Base-by-base conservation (phyloP, 768 basidiomycete genomes). In the Chalciporus pseudorubinellus region DNA sequence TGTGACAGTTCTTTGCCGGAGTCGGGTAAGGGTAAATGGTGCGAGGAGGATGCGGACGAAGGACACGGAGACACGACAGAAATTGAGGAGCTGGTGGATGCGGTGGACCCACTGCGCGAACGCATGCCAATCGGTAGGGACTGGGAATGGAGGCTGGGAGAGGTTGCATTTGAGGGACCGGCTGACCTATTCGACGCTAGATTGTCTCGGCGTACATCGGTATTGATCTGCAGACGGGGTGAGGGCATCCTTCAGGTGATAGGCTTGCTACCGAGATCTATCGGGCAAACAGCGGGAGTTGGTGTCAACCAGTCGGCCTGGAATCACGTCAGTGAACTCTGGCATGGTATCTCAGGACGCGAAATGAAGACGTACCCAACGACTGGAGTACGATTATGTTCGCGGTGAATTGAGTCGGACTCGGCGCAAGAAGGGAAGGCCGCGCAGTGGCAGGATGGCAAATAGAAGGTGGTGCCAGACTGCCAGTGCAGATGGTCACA, bases 41-140 rank as follows among this genome's bases (percentile, higher is more conserved):
- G 81, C 3, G 79, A 73, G 3, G 78, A 72, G 2, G 74, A 75
- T 11, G 68, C 74, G 54, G 82, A 81, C n/a, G 63, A 81, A 12
- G 81, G 74, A 36, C 70, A 69, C 4, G 82, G 83, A 18, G 83
- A 82, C 41, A 79, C 69, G 46, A 80, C 72, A 16, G 83, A 82
- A 33, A 81, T 61, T 8, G 80, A 79, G 4, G 83, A 84, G 24
- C 76, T 70, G 8, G 80, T 73, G 14, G 84, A 85, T 20, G 80
- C 79, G 33, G 74, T 78, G 20, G 83, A 84, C 20, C 70, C 62
- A 56, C 77, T 82, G 53, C 82, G 77, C 39, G 67, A 55, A 41
- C 81, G 75, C 26, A 48, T 26, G 21, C 50, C 46, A 36, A 50
- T 56, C 39, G 50, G 38, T 45, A 42, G 53, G 46, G 49, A 52